These are phyloP conservation scores for Saccharomyces hybrid DNA, from an alignment of 1,139 yeast species.

Conservation along the genomic window DNA sequence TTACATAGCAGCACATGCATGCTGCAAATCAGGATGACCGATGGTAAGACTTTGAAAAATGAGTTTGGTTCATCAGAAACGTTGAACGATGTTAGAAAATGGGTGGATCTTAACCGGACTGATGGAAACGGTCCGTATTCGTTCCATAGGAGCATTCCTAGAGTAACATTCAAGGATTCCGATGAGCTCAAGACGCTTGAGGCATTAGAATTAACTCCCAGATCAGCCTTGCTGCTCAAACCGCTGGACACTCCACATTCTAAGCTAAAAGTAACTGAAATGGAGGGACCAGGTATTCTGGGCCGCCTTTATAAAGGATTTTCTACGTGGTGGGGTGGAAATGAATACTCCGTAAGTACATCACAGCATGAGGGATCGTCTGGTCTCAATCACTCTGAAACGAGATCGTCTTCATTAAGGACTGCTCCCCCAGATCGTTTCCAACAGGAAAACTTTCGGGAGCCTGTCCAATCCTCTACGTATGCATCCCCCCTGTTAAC, in stretches of 20 bases:
- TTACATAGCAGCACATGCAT: conserved; percentile 13
- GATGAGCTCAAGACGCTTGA: conserved; percentile 46
- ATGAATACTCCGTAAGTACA: background rate
- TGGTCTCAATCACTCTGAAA: background rate
- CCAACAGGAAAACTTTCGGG: background rate
- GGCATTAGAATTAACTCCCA: conserved; percentile 48
- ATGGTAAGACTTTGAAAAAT: conserved; percentile 20
- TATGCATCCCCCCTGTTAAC: conserved; percentile 23
- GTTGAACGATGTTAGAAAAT: conserved; percentile 44
- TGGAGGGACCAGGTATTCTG: conserved; percentile 28
- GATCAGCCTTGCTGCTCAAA: conserved; percentile 58
- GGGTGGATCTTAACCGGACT: conserved; percentile 49
- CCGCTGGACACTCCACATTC: conserved; percentile 33
- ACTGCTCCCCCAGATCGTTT: background rate
- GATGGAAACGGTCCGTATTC: conserved; percentile 41
- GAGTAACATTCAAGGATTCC: conserved; percentile 38
- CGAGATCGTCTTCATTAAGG: background rate
- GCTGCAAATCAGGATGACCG: conserved; percentile 22
- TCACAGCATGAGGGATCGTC: background rate
- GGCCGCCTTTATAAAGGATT: conserved; percentile 30
- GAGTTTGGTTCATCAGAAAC: conserved; percentile 19
- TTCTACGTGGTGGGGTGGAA: conserved; percentile 29
- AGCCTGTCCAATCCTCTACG: conserved; percentile 22
- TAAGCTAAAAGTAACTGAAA: conserved; percentile 15
- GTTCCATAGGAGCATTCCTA: conserved; percentile 41